Base-by-base conservation (phyloP, 106 monocot genomes). In the Posidonia australis region DNA sequence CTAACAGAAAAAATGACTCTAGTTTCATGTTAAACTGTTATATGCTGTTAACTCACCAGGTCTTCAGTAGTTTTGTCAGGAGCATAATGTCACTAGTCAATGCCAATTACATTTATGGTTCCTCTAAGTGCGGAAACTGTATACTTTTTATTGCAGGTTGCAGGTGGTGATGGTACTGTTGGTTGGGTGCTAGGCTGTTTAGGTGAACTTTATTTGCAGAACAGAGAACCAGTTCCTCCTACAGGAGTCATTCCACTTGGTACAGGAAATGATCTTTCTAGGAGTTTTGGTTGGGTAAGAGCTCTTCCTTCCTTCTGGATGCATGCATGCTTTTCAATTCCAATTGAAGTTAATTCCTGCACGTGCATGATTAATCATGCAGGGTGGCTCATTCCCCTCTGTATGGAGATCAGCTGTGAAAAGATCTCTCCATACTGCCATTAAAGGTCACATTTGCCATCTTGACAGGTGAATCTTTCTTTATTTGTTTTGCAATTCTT, bases 371-470 rank as follows among this genome's bases (percentile, higher is more conserved):
- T 63, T 27, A 44, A 68, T 62, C 59, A 7, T 64, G 12, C 60
- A 98, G 98, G 98, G 91, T 57, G 98, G 91, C 26, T 91, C 98
- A 53, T 87, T 98, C 70, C 98, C 98, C 54, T 91, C 83, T 73
- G 70, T 72, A 64, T 98, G 98, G 98, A 76, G 74, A 55, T 87
- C 98, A 45, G 83, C 85, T 24, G 67, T 98, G 11, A 91, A 91
- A 60, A 70, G 58, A 51, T 76, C 78, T 57, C 74, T 98, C 9
- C 62, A 73, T 52, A 90, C 63, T 70, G 87, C 83, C 63, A 63
- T 62, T 45, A 77, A 52, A 17, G 84, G 81, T 47, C 78, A 75
- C 48, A 72, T 79, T 46, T 81, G 87, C 64, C 78, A 64, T 63
- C 98, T 98, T 58, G 98, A 98, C 67, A 98, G 98, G 98, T 91